A percentile compares a stretch with the other conserved stretches of the same genome.
phyloP scores from a whole-genome alignment of 495 filamentous ascomycete genomes.

The Penicillium lividum region DNA sequence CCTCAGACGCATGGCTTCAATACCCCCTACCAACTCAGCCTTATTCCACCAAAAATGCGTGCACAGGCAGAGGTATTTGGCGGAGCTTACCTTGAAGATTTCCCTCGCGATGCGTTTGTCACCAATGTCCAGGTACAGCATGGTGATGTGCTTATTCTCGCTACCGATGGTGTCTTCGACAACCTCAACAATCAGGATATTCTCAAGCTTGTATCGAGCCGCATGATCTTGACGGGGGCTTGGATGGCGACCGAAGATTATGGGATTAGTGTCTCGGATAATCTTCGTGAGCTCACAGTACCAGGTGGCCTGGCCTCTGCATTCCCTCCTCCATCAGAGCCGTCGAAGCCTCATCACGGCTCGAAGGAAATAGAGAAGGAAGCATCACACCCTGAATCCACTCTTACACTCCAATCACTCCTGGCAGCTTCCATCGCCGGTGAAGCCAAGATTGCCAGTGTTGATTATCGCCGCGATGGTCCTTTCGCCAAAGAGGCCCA shows the following conservation, averaged over 20 bases:
- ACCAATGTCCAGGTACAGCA: constrained; percentile 74
- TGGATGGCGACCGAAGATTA: constrained; percentile 62
- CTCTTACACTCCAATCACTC: constrained; percentile 64
- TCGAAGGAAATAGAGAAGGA: constrained; percentile 6
- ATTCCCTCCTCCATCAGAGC: constrained; percentile 20
- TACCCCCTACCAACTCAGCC: constrained; percentile 90
- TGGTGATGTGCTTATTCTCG: constrained; percentile 88
- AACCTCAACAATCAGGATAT: constrained; percentile 91
- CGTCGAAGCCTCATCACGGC: constrained; percentile 12
- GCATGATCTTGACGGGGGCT: constrained; percentile 71
- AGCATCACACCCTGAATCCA: constrained; percentile 2
- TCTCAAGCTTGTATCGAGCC: constrained; percentile 70
- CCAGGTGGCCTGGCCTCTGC: constrained; percentile 38
- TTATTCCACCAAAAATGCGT: constrained; percentile 78
- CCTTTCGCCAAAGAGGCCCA: constrained; percentile 95
- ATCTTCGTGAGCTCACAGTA: constrained; percentile 53
- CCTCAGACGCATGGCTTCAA: constrained; percentile 97
- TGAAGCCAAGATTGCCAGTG: constrained; percentile 81
- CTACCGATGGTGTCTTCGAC: constrained; percentile 95
- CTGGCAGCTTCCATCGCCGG: constrained; percentile 73
- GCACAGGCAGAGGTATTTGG: constrained; percentile 77
- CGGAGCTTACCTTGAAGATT: constrained; percentile 74
- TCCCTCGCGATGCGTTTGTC: constrained; percentile 80
- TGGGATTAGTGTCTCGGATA: constrained; percentile 57
- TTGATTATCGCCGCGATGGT: constrained; percentile 75